A percentile compares a stretch with the other conserved stretches of the same genome.
These are phyloP conservation scores for Plantago rigida DNA, from an alignment of 305 asterid species.

Conservation along the genomic window DNA sequence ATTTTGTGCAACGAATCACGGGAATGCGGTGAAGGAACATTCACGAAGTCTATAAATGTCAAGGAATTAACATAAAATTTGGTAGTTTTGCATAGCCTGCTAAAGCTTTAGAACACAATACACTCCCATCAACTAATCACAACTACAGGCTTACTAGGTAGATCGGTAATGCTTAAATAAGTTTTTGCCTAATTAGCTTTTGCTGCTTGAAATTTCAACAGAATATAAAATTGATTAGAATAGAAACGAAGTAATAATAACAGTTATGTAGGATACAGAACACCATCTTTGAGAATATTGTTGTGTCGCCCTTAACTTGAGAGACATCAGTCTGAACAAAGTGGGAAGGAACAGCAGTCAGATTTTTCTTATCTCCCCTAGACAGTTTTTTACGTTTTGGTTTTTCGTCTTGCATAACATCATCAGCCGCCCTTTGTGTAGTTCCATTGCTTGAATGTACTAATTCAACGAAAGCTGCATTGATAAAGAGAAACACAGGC, in stretches of 20 bases:
- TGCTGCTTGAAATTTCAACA: too few species aligned
- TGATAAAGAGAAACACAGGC: slow-evolving; percentile 13
- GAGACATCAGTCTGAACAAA: slow-evolving; percentile 80
- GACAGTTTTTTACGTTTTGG: slow-evolving; percentile 44
- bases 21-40: slow-evolving; percentile 59
- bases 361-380: slow-evolving; percentile 51
- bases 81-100: neutral
- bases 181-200: too few species aligned
- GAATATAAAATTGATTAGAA: too few species aligned
- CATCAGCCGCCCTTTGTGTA: slow-evolving; percentile 46
- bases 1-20: slow-evolving; percentile 73
- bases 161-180: too few species aligned
- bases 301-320: slow-evolving; percentile 65
- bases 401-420: slow-evolving; percentile 41
- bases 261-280: slow-evolving; percentile 63
- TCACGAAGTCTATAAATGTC: slow-evolving; percentile 67
- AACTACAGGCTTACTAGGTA: too few species aligned
- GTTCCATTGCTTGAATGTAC: slow-evolving; percentile 93
- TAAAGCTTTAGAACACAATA: too few species aligned
- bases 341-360: slow-evolving; percentile 75
- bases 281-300: slow-evolving; percentile 54
- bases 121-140: too few species aligned
- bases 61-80: slow-evolving; percentile 38
- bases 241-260: neutral
- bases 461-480: slow-evolving; percentile 77